phyloP scores from a whole-genome alignment of 176 grass and related monocot genomes.

The Avena eriantha region DNA sequence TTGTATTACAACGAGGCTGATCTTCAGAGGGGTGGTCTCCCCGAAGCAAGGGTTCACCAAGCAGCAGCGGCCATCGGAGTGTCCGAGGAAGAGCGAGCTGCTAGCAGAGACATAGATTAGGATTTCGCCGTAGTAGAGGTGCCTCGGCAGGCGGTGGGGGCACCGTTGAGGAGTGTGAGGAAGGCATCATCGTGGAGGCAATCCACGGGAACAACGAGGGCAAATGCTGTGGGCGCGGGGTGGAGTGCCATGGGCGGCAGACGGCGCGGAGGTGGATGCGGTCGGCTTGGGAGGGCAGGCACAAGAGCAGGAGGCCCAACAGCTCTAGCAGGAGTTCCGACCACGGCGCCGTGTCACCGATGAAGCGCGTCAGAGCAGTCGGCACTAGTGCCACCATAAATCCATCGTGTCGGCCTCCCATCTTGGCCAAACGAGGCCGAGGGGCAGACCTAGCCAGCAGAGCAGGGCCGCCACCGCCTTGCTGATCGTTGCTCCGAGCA shows the following conservation, averaged over 20 bases:
- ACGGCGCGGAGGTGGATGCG: neutral
- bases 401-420: neutral
- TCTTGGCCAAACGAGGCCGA: neutral
- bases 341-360: neutral
- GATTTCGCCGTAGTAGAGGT: neutral
- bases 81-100: neutral
- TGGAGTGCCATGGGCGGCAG: neutral
- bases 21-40: neutral
- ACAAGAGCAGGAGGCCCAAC: neutral
- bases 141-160: neutral
- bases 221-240: neutral
- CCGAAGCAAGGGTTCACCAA: neutral
- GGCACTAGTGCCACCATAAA: neutral
- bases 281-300: neutral
- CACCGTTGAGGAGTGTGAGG: neutral
- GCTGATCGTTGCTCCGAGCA: too few species aligned
- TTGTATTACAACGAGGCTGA: neutral
- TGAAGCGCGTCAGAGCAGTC: neutral
- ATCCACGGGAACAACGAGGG: neutral
- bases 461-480: neutral
- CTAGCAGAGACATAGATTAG: neutral
- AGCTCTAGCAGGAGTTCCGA: neutral
- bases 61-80: neutral
- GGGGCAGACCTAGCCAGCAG: neutral
- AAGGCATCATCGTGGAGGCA: neutral